A percentile compares a stretch with the other conserved stretches of the same genome.
phyloP scores from a whole-genome alignment of 768 basidiomycete species.

The Podaxis sp. region DNA sequence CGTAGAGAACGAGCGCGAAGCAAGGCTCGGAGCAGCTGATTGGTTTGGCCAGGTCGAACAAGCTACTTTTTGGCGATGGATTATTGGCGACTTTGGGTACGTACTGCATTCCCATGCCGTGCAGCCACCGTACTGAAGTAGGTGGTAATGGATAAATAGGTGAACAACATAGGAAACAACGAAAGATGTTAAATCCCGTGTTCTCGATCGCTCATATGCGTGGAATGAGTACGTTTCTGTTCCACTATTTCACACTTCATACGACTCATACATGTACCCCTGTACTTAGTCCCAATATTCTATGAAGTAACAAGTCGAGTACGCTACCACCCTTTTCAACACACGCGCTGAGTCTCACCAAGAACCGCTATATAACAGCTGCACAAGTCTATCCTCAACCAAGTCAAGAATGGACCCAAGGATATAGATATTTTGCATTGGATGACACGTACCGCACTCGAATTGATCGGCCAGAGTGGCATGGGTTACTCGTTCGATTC shows the following conservation, averaged over 20 bases:
- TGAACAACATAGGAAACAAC: slow-evolving; percentile 41
- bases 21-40: background rate
- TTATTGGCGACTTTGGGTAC: slow-evolving; percentile 28
- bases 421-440: slow-evolving; percentile 33
- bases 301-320: slow-evolving; percentile 31
- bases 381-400: slow-evolving; percentile 21
- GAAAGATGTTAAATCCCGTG: slow-evolving; percentile 45
- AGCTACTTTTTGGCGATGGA: slow-evolving; percentile 27
- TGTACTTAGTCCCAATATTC: slow-evolving; percentile 33
- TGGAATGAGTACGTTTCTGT: slow-evolving; percentile 23
- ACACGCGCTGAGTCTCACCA: background rate
- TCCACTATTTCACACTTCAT: background rate
- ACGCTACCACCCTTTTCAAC: background rate
- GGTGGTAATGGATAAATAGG: slow-evolving; percentile 24
- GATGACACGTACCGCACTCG: slow-evolving; percentile 48
- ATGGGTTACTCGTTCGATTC: slow-evolving; percentile 44
- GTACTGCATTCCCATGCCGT: background rate
- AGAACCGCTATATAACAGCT: slow-evolving; percentile 22
- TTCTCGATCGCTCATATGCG: slow-evolving; percentile 44
- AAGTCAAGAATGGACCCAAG: slow-evolving; percentile 29
- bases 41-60: slow-evolving; percentile 15
- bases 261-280: background rate
- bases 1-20: background rate
- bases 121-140: background rate
- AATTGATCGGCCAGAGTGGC: slow-evolving; percentile 50